Base-by-base conservation (phyloP, 1,284 basidiomycete species). In the Gomphus bonarii region DNA sequence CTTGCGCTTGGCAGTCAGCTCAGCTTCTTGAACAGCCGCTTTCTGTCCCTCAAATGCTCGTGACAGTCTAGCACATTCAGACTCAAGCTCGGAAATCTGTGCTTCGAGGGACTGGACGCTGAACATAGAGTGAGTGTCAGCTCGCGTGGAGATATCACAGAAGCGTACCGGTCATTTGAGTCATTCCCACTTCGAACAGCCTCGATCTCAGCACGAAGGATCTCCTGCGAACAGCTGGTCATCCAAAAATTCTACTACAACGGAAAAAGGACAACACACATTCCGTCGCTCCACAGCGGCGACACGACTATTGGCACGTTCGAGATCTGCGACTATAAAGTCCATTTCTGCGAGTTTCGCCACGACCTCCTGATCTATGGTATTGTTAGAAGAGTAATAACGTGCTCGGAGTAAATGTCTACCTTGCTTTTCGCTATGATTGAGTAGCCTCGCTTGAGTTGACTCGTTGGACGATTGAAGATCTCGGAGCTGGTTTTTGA, bases 251-350 rank as follows among this genome's bases (percentile, higher is more conserved):
- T 49, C 18, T 50, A 9, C 12, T 12, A 35, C 18, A 1, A 42
- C 14, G n/a, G 10, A 25, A 12, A 50, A 36, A 8, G 47, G 52
- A 58, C 20, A 36, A 50, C 38, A 53, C 61, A 92, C 91, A 71
- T 97, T 97, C 54, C 95, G 81, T 59, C 93, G 79, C 70, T 99
- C 95, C 46, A 98, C 87, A 3, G 88, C 85, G 0, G 89, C 91
- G 1, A 97, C 88, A 11, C 95, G 84, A 65, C 85, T 90, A 65
- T 95, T 97, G 16, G 95, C 92, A 14, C 93, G 81, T 63, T 95
- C 91, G 43, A 98, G 76, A 70, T 99, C 95, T 14, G 88, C 88
- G 25, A 90, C 86, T 60, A 97, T 82, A 80, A 97, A 88, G 64
- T 98, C 95, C 57, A 95, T 78, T 67, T 97, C 93, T 0, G 88